Evolutionary conservation across 129 eudicot species (phyloP).

Genomic region (Kitagawia praeruptora): DNA sequence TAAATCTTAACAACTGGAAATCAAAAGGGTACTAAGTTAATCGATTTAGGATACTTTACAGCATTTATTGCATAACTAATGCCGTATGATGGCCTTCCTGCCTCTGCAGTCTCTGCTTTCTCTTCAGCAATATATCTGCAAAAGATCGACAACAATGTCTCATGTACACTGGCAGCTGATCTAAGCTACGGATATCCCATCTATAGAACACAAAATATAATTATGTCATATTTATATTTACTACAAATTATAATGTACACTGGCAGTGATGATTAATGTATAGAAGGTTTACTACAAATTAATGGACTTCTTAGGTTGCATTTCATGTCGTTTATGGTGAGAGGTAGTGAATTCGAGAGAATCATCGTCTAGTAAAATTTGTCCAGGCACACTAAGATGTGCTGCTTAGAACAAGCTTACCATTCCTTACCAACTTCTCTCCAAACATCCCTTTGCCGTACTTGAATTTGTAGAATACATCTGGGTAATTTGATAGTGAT

Average conservation of each 20-base stretch:
- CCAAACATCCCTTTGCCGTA: neutral
- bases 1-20: neutral
- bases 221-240: neutral
- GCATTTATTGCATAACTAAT: conserved; percentile 12
- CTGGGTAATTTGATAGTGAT: neutral
- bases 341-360: too few relatives aligned
- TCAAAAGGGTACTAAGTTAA: neutral
- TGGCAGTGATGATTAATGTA: neutral
- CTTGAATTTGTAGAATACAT: conserved; percentile 4
- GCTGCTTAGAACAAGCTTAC: conserved; percentile 16
- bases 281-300: too few relatives aligned
- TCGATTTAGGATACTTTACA: neutral
- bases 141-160: conserved; percentile 1
- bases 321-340: too few relatives aligned
- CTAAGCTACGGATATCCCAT: conserved; percentile 25
- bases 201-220: neutral
- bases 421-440: neutral
- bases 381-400: neutral
- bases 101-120: conserved; percentile 18
- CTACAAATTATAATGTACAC: too few relatives aligned
- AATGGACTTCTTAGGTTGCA: too few relatives aligned
- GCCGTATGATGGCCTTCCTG: neutral
- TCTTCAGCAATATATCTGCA: neutral
- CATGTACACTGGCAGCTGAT: conserved; percentile 46
- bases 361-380: too few relatives aligned